Percentiles rank a stretch among this genome's conserved stretches.
phyloP scores from a whole-genome alignment of 768 basidiomycete species.

The Phlebiopsis gigantea region DNA sequence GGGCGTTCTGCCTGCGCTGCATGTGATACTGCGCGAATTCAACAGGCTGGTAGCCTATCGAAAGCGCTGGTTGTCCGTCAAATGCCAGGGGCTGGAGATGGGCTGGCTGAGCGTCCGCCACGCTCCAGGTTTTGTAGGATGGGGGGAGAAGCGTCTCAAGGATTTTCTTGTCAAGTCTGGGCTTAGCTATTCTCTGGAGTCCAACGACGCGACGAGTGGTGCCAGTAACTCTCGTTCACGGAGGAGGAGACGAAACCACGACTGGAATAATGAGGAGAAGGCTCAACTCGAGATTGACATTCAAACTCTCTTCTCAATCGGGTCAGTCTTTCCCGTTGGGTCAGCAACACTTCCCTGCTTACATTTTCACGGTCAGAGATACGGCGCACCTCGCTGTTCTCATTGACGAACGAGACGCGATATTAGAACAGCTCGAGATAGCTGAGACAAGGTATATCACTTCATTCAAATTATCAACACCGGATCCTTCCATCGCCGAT shows the following conservation, averaged over 20 bases:
- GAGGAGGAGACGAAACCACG: constrained; percentile 20
- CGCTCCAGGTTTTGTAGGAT: constrained; percentile 64
- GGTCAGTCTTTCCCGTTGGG: constrained; percentile 39
- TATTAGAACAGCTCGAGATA: constrained; percentile 75
- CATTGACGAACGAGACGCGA: constrained; percentile 70
- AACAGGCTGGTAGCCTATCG: constrained; percentile 49
- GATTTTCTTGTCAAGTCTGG: constrained; percentile 62
- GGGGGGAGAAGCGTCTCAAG: constrained; percentile 72
- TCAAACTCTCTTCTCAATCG: constrained; percentile 67
- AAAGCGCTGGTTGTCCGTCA: constrained; percentile 53
- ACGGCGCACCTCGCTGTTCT: constrained; percentile 61
- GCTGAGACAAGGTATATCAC: constrained; percentile 75
- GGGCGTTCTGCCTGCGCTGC: constrained; percentile 61
- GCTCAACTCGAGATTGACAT: constrained; percentile 56
- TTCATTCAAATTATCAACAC: constrained; percentile 69
- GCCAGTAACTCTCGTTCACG: constrained; percentile 20
- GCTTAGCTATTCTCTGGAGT: constrained; percentile 53
- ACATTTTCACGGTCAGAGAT: constrained; percentile 59
- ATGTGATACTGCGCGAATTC: constrained; percentile 62
- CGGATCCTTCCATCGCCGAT: constrained; percentile 66
- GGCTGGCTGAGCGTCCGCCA: constrained; percentile 62
- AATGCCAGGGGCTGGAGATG: constrained; percentile 67
- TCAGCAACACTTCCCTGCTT: too few species aligned
- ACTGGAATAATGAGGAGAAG: constrained; percentile 41
- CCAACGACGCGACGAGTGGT: constrained; percentile 17